These are phyloP conservation scores for Nannizzia gypsea DNA, from an alignment of 2,329 filamentous ascomycete genomes.

Conservation along the genomic window DNA sequence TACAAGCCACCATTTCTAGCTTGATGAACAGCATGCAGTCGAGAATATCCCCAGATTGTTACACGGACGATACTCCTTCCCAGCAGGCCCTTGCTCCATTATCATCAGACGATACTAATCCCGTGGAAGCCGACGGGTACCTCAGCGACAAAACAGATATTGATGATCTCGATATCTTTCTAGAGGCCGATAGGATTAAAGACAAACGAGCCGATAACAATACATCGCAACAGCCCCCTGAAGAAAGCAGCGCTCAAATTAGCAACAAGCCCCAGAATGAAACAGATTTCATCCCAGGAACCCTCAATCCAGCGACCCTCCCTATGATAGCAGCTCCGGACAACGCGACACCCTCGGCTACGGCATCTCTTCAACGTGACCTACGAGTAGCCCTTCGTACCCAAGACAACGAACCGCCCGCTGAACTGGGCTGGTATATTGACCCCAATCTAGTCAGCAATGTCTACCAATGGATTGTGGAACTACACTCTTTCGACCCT, in stretches of 20 bases:
- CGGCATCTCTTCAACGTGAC: conserved; percentile 52
- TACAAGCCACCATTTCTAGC: too few species aligned
- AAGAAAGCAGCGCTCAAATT: not conserved
- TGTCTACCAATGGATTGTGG: conserved; percentile 83
- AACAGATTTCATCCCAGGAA: conserved; percentile 57
- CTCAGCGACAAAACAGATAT: conserved; percentile 38
- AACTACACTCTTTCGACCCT: conserved; percentile 69
- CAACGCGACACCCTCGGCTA: conserved; percentile 52
- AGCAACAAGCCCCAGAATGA: conserved; percentile 15
- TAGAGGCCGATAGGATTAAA: conserved; percentile 9
- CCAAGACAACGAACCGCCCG: conserved; percentile 49
- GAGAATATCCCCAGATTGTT: too few species aligned
- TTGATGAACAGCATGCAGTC: not conserved
- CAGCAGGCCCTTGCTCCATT: not conserved
- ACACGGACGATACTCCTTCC: too few species aligned
- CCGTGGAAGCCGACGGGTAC: not conserved
- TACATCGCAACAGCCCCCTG: not conserved
- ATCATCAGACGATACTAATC: not conserved
- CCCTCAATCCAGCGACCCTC: conserved; percentile 49
- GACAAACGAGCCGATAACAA: conserved; percentile 5
- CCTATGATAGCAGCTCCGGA: conserved; percentile 53
- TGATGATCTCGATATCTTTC: conserved; percentile 36
- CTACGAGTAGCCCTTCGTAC: conserved; percentile 51
- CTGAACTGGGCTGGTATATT: conserved; percentile 74
- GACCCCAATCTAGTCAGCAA: conserved; percentile 55